Evolutionary conservation across 371 early-diverging fungal species (phyloP), one percentile per base, ranked within the genome.

Genomic region (Capniomyces stellatus): DNA sequence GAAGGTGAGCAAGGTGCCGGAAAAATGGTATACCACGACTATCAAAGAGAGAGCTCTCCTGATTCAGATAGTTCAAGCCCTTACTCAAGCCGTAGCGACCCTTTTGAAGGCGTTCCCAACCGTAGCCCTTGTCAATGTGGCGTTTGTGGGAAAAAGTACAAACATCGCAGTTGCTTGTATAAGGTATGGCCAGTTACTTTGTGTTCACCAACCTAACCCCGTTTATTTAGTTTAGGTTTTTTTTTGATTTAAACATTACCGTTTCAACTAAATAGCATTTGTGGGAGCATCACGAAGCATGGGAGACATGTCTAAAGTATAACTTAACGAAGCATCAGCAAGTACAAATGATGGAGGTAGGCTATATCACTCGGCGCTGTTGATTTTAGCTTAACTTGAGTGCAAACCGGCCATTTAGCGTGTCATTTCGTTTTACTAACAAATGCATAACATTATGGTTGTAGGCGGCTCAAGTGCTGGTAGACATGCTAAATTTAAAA

Each of bases 281-380:
- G 24, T 74, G 74, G 74, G 74, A 74, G 63, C 74, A 74, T 57
- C 74, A 74, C 66, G 74, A 75, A 35, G 60, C 69, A 52, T 74
- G 74, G 74, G 71, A 76, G 24, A 51, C 66, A 13, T 70, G 71
- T 57, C 63, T 72, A 23, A 73, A 70, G 47, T 73, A 71, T 54
- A 70, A 71, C 54, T 54, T 75, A 52, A 74, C 73, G 22, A 74
- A 74, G 52, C 74, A 74, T 61, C 75, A 74, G 64, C 73, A 72
- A 54, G 74, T 74, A 2, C 74, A 74, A 53, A 73, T 74, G 75
- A 72, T 74, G 73, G 74, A 74, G 73, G 73, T 71, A 60, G 50
- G 69, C 25, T n/a, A n/a, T n/a, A n/a, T n/a, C n/a, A n/a, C n/a
- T n/a, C n/a, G n/a, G n/a, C n/a, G 15, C 39, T 21, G 8, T 15